These are phyloP conservation scores for Pycnococcus provasolii DNA, from an alignment of 139 green algal species.

Conservation along the genomic window DNA sequence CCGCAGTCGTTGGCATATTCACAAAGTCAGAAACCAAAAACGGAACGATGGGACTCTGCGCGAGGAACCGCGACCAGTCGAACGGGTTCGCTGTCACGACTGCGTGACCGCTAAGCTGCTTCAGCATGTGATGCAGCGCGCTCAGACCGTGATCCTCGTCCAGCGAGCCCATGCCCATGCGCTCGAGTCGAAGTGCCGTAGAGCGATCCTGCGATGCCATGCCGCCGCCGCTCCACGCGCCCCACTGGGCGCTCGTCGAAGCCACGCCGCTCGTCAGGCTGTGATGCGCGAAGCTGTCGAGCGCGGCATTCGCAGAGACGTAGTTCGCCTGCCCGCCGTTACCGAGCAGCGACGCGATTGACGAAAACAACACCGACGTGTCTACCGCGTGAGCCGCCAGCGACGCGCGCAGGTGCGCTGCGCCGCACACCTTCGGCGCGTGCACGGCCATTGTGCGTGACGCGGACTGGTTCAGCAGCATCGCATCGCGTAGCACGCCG, in stretches of 20 bases:
- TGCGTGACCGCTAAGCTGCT: slow-evolving; percentile 10
- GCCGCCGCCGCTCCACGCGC: slow-evolving; percentile 66
- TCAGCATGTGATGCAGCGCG: background rate
- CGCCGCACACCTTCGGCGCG: slow-evolving; percentile 41
- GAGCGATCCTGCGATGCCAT: slow-evolving; percentile 56
- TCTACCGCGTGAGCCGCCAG: slow-evolving; percentile 3
- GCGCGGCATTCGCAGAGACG: slow-evolving; percentile 32
- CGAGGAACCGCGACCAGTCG: background rate
- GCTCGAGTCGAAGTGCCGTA: slow-evolving; percentile 46
- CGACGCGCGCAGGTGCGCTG: background rate
- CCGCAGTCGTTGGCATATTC: no score
- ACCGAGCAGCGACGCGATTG: slow-evolving; percentile 40
- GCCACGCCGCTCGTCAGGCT: background rate
- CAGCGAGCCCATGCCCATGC: slow-evolving; percentile 54
- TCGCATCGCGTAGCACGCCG: slow-evolving; percentile 50
- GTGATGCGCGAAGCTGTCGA: slow-evolving; percentile 29
- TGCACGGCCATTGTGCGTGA: slow-evolving; percentile 24
- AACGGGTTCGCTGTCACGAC: background rate
- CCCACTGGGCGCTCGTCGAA: slow-evolving; percentile 63
- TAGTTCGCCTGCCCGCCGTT: slow-evolving; percentile 35
- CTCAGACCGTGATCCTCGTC: slow-evolving; percentile 26
- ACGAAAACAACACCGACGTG: slow-evolving; percentile 38
- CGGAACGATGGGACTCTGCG: no score
- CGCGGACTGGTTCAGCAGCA: slow-evolving; percentile 39
- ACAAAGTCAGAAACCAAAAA: no score